Conservation (phyloP, 768 basidiomycete genomes). For the Lentinula detonsa region DNA sequence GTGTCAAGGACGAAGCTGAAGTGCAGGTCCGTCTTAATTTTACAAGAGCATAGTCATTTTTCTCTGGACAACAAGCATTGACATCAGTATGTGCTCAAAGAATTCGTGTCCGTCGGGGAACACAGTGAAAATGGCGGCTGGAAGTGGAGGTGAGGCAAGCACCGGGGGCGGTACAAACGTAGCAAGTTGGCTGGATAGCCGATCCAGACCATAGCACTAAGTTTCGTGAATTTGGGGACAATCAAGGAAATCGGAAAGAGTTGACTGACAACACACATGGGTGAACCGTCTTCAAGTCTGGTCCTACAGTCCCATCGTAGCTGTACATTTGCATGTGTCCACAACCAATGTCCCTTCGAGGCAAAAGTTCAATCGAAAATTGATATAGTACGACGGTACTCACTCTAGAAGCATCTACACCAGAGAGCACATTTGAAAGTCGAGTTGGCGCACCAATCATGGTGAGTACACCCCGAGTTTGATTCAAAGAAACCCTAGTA, state of each 20-base stretch:
- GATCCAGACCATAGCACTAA: conserved; percentile 26
- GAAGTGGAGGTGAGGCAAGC: conserved; percentile 40
- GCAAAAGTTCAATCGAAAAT: not conserved
- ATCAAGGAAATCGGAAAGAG: not conserved
- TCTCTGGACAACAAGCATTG: conserved; percentile 35
- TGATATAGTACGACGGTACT: conserved; percentile 5
- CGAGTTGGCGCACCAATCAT: conserved; percentile 34
- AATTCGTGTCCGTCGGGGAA: conserved; percentile 38
- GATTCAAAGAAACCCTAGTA: conserved; percentile 32
- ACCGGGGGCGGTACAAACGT: conserved; percentile 41
- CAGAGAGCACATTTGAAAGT: conserved; percentile 30
- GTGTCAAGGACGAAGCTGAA: too few relatives aligned
- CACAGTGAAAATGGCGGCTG: conserved; percentile 36
- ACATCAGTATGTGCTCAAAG: conserved; percentile 40
- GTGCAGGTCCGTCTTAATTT: not conserved
- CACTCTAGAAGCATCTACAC: conserved; percentile 25
- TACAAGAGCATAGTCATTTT: conserved; percentile 22
- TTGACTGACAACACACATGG: conserved; percentile 37
- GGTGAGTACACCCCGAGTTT: conserved; percentile 33
- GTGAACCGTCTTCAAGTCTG: conserved; percentile 38
- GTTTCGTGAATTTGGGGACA: not conserved
- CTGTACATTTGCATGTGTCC: conserved; percentile 27
- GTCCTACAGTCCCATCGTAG: conserved; percentile 43
- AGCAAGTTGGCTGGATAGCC: conserved; percentile 28
- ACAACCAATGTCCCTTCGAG: conserved; percentile 32